These are phyloP conservation scores for Paecilomyces niveus DNA, from an alignment of 2,329 filamentous ascomycete genomes.

Conservation along the genomic window DNA sequence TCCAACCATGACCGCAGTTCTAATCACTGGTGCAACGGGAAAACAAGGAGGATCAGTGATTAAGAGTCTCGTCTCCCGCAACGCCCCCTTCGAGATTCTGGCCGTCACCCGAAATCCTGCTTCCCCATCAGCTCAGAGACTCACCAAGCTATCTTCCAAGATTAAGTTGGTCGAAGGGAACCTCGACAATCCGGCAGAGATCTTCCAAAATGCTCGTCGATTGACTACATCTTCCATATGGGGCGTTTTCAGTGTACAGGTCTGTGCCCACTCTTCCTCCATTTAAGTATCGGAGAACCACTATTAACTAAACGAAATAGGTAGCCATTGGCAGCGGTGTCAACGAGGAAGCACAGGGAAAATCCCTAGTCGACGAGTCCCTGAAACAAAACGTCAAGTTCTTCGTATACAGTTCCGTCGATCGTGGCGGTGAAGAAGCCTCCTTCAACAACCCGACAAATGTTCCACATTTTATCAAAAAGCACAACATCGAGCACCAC, in stretches of 20 bases:
- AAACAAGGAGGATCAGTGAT: slow-evolving; percentile 35
- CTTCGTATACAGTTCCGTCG: slow-evolving; percentile 59
- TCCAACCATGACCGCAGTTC: slow-evolving; percentile 10
- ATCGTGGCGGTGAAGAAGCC: slow-evolving; percentile 50
- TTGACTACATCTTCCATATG: slow-evolving; percentile 38
- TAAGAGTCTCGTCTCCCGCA: slow-evolving; percentile 19
- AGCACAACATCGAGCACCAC: slow-evolving; percentile 56
- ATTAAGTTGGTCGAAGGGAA: slow-evolving; percentile 54
- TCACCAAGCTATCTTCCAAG: slow-evolving; percentile 38
- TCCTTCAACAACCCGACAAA: slow-evolving; percentile 47
- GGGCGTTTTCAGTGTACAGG: slow-evolving; percentile 58
- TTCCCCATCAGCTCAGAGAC: slow-evolving; percentile 45
- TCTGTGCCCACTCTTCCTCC: slow-evolving; percentile 15
- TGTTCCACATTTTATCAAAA: slow-evolving; percentile 57
- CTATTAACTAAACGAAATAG: neutral
- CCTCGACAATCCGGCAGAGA: slow-evolving; percentile 42
- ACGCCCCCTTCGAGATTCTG: slow-evolving; percentile 43
- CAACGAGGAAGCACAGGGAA: slow-evolving; percentile 53
- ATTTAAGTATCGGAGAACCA: neutral
- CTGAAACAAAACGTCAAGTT: slow-evolving; percentile 49
- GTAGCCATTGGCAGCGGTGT: slow-evolving; percentile 6
- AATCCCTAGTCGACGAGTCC: slow-evolving; percentile 51
- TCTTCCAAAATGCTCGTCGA: slow-evolving; percentile 43
- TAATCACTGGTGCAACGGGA: slow-evolving; percentile 35
- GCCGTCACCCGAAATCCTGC: slow-evolving; percentile 53